These are phyloP conservation scores for Mortierella alpina DNA, from an alignment of 192 early-diverging fungal genomes.

Conservation along the genomic window DNA sequence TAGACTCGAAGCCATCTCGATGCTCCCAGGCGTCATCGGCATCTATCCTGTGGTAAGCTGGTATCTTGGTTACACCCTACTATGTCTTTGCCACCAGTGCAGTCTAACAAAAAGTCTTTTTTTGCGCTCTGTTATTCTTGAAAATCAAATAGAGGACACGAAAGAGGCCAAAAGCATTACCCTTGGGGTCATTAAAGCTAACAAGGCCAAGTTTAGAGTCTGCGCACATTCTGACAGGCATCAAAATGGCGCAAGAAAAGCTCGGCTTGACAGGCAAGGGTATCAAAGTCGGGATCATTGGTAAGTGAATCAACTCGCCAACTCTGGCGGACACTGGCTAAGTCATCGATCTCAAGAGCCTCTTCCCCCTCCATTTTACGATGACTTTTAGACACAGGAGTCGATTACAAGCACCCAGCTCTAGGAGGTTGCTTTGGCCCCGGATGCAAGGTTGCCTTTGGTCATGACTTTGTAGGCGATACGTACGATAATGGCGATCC, in stretches of 20 bases:
- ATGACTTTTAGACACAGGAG: slow-evolving; percentile 37
- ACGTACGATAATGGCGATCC: slow-evolving; percentile 31
- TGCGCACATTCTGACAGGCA: slow-evolving; percentile 25
- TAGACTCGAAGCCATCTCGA: slow-evolving; percentile 31
- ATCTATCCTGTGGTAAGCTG: slow-evolving; percentile 62
- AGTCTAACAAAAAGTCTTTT: background rate
- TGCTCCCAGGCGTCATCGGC: slow-evolving; percentile 45
- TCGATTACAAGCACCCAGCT: slow-evolving; percentile 71
- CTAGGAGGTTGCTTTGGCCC: slow-evolving; percentile 68
- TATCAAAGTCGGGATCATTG: slow-evolving; percentile 64
- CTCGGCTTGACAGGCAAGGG: slow-evolving; percentile 52
- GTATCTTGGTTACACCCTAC: background rate
- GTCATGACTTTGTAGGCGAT: slow-evolving; percentile 72
- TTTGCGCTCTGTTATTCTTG: slow-evolving; percentile 11
- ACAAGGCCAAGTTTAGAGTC: slow-evolving; percentile 41
- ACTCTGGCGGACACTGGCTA: background rate
- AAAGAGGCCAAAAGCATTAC: slow-evolving; percentile 45
- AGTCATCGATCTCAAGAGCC: too few relatives aligned
- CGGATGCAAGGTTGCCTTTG: slow-evolving; percentile 63
- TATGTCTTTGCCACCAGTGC: background rate
- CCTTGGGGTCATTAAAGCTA: slow-evolving; percentile 14
- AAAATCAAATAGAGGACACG: slow-evolving; percentile 22
- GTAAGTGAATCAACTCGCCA: slow-evolving; percentile 30
- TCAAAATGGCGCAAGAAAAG: slow-evolving; percentile 4
- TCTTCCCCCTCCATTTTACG: too few relatives aligned